These are phyloP conservation scores for Inga oerstediana DNA, from an alignment of 306 rosid genomes.

Conservation along the genomic window DNA sequence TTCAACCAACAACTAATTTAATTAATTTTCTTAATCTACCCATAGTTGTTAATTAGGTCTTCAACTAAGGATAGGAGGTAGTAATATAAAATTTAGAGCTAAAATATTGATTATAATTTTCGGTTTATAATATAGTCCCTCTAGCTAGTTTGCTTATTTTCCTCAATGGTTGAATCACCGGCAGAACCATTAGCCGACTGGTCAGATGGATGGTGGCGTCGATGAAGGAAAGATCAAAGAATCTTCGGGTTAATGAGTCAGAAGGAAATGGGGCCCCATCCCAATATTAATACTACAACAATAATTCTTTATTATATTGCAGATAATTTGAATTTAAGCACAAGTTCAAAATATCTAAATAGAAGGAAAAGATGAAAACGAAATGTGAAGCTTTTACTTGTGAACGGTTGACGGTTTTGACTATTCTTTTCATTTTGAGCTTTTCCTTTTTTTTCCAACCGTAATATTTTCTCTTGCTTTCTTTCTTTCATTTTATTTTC, in stretches of 20 bases:
- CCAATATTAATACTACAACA: too few relatives aligned
- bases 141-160: neutral
- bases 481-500: neutral
- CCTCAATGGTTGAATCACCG: neutral
- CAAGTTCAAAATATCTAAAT: neutral
- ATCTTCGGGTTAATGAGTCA: too few relatives aligned
- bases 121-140: neutral
- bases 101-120: neutral
- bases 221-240: neutral
- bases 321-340: too few relatives aligned
- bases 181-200: neutral
- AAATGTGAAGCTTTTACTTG: neutral
- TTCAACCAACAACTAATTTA: too few relatives aligned
- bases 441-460: neutral
- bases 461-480: neutral
- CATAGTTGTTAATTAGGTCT: too few relatives aligned
- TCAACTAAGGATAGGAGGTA: too few relatives aligned
- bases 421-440: neutral
- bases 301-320: too few relatives aligned
- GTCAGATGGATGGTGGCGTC: neutral
- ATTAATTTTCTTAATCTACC: too few relatives aligned
- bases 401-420: neutral
- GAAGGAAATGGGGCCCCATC: too few relatives aligned
- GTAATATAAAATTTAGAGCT: neutral
- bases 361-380: neutral